phyloP scores from a whole-genome alignment of 805 yeast species.

The Barnettozyma salicaria region DNA sequence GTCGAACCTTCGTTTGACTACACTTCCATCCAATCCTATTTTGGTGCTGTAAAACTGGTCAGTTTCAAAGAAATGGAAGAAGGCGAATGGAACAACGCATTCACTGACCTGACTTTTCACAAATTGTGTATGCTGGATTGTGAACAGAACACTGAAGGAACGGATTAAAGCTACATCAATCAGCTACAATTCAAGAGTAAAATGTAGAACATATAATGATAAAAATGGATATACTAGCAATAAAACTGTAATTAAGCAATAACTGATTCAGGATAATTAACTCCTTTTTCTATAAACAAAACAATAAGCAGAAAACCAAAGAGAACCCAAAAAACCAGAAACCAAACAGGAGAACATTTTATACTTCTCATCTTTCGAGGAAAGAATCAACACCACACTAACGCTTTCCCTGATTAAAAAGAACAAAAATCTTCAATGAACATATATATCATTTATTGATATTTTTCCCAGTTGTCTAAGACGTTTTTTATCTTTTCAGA shows the following conservation, averaged over 20 bases:
- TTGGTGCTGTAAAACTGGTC: conserved; percentile 21
- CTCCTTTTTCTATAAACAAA: conserved; percentile 4
- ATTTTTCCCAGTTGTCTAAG: conserved; percentile 92
- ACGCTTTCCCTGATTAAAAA: conserved; percentile 1
- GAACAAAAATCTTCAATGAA: neutral
- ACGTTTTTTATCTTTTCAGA: conserved; percentile 87
- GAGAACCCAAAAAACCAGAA: conserved; percentile 1
- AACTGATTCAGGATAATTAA: too few species aligned
- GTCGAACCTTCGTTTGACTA: conserved; percentile 32
- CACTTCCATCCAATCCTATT: conserved; percentile 29
- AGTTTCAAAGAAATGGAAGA: conserved; percentile 25
- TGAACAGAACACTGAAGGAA: neutral
- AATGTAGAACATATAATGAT: neutral
- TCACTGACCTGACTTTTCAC: conserved; percentile 48
- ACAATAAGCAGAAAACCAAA: neutral
- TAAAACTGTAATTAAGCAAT: neutral
- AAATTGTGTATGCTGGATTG: conserved; percentile 8
- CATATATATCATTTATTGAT: conserved; percentile 33
- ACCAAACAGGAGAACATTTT: neutral
- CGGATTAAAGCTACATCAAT: conserved; percentile 1
- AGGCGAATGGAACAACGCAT: conserved; percentile 46
- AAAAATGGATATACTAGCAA: neutral
- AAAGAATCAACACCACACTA: conserved; percentile 25
- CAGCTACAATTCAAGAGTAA: conserved; percentile 3
- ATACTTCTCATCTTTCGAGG: neutral